phyloP scores from a whole-genome alignment of 306 rosid genomes.

The Alnus glutinosa region DNA sequence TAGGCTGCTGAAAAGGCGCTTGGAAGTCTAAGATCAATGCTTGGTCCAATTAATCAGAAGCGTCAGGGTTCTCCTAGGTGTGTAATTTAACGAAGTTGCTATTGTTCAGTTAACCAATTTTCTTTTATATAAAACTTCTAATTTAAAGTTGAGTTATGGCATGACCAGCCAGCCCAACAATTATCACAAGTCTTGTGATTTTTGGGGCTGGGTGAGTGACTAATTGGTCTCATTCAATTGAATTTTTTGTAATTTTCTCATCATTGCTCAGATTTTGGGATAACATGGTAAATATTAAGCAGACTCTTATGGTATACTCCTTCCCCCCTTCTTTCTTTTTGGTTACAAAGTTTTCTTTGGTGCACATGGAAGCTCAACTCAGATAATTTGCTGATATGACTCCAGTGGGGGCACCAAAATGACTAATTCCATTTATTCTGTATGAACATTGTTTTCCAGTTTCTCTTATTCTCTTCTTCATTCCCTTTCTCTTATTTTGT shows the following conservation, averaged over 20 bases:
- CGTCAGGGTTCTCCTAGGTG: constrained; percentile 86
- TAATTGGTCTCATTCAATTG: background rate
- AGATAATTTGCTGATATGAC: background rate
- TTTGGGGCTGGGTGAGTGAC: background rate
- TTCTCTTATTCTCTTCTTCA: background rate
- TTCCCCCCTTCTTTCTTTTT: background rate
- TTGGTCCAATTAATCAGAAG: constrained; percentile 55
- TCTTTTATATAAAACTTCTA: background rate
- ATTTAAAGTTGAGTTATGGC: background rate
- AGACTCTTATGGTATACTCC: background rate
- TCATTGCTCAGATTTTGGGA: background rate
- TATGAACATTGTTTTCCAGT: background rate
- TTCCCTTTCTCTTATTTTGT: constrained; percentile 11
- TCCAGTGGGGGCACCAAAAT: too few relatives aligned
- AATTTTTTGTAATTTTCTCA: background rate
- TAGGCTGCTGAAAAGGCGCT: constrained; percentile 95
- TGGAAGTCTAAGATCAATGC: constrained; percentile 63
- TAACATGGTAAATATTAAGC: background rate
- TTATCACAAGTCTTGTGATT: background rate
- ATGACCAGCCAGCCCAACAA: background rate
- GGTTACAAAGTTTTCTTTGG: background rate
- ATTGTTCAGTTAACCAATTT: constrained; percentile 1
- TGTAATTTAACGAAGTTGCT: constrained; percentile 24
- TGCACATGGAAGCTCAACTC: too few relatives aligned
- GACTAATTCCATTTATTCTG: background rate